Base-by-base conservation (phyloP, 306 rosid species). In the Lupinus albus region DNA sequence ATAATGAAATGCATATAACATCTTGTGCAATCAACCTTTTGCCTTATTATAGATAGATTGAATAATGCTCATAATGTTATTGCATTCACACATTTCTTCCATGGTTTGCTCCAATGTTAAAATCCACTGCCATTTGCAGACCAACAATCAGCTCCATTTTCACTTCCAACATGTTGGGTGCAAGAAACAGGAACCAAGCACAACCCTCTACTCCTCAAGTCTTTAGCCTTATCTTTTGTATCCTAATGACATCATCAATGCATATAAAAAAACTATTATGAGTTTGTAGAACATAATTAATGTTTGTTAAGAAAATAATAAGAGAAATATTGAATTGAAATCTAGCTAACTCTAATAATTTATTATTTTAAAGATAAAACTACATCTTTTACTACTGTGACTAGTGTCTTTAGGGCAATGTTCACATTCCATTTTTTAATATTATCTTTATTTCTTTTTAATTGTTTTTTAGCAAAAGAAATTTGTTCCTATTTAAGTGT, bases 71-170 rank as follows among this genome's bases (percentile, higher is more conserved):
- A 79, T 75, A 84, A 85, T 89, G 86, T 76, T 85, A 88, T 77
- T 56, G 20, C 80, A 53, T 66, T 32, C 74, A 21, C n/a, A 48
- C 3, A 39, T 35, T 55, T 41, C 32, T 39, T 48, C n/a, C 18
- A 45, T 45, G 47, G 14, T 30, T 52, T 39, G 49, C 49, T 38
- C 17, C 25, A 12, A n/a, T 42, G 10, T 80, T 69, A 83, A 76
- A 76, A 83, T 47, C 82, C 87, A 21, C 67, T 60, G 45, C 84
- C 91, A 32, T 78, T 86, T 32, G 86, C 81, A 3, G 88, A 82
- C 96, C 97, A 92, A 13, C 85, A 89, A 78, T 86, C 92, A 67
- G 92, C 87, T 72, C 89, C 96, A 77, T 72, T 89, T 69, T 86
- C 89, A 48, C 72, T 82, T 67, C 89, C 96, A 76, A 92, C 89